A percentile compares a stretch with the other conserved stretches of the same genome.
These are phyloP conservation scores for Marvania coccoides DNA, from an alignment of 139 green algal genomes.

Conservation along the genomic window DNA sequence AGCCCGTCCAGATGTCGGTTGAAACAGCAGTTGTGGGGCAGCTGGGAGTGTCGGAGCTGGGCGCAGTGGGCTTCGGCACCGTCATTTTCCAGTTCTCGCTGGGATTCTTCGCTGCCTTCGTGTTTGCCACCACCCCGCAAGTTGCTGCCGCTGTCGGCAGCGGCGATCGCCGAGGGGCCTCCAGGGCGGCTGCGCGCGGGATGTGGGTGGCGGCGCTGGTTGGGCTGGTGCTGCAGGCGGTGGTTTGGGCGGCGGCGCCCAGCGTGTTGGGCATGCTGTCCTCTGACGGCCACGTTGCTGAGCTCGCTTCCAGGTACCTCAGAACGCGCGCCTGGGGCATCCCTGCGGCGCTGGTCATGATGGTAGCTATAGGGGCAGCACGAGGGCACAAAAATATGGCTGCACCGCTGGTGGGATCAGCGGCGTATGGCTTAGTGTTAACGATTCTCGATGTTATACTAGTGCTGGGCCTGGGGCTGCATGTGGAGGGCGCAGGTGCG, in stretches of 20 bases:
- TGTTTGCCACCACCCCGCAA: constrained; percentile 27
- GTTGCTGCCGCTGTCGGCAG: constrained; percentile 2
- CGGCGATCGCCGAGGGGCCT: constrained; percentile 9
- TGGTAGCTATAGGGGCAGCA: constrained; percentile 15
- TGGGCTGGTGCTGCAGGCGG: constrained; percentile 7
- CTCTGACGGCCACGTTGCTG: constrained; percentile 4
- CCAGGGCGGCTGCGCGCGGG: constrained; percentile 9
- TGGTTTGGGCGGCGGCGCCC: constrained; percentile 7
- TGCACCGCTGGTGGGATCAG: constrained; percentile 15
- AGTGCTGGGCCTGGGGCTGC: constrained; percentile 47
- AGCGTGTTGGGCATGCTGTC: constrained; percentile 5
- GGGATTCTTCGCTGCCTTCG: constrained; percentile 13
- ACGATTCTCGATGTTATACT: constrained; percentile 12
- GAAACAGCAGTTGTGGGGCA: constrained; percentile 15
- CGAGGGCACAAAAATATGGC: constrained; percentile 26
- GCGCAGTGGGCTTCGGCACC: constrained; percentile 21
- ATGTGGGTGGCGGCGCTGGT: constrained; percentile 19
- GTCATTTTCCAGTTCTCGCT: constrained; percentile 31
- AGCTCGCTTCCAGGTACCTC: constrained; percentile 14
- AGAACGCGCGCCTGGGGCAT: constrained; percentile 15
- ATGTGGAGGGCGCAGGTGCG: constrained; percentile 47
- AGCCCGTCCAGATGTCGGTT: constrained; percentile 19
- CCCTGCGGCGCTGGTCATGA: constrained; percentile 24
- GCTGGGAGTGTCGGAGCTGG: constrained; percentile 16
- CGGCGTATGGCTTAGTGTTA: constrained; percentile 26